Percentiles rank a stretch among this genome's conserved stretches.
phyloP scores from a whole-genome alignment of 2,329 filamentous ascomycete genomes.

The Colletotrichum orchidophilum region DNA sequence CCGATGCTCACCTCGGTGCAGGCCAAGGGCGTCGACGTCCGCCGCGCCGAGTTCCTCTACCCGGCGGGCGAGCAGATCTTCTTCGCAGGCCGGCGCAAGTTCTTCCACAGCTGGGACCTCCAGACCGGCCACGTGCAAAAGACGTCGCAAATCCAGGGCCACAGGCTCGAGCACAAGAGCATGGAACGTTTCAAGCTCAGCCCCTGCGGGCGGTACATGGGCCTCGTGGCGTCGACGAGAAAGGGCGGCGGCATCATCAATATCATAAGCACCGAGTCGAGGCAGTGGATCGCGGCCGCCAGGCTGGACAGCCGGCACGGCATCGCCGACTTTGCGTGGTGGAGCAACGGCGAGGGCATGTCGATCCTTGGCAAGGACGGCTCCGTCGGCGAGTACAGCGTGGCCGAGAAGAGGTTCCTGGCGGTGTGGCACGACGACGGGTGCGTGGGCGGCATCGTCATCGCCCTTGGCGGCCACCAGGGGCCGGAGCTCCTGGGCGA shows the following conservation, averaged over 20 bases:
- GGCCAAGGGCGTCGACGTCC: constrained; percentile 83
- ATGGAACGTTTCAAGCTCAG: constrained; percentile 94
- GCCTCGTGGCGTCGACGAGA: constrained; percentile 78
- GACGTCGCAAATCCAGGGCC: constrained; percentile 77
- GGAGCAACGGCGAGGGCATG: constrained; percentile 83
- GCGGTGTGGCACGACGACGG: constrained; percentile 92
- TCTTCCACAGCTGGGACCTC: constrained; percentile 96
- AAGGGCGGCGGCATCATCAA: constrained; percentile 93
- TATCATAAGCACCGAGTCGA: constrained; percentile 79
- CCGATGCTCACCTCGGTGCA: constrained; percentile 91
- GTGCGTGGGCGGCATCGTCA: constrained; percentile 82
- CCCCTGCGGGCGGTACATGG: constrained; percentile 88
- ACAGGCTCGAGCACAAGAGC: constrained; percentile 82
- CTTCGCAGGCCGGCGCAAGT: constrained; percentile 86
- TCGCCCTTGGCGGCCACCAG: constrained; percentile 78
- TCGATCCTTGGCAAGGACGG: constrained; percentile 87
- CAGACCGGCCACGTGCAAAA: constrained; percentile 84
- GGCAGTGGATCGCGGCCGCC: constrained; percentile 88
- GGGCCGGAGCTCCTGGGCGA: constrained; percentile 73
- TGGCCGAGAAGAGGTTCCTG: constrained; percentile 73
- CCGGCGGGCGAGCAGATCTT: constrained; percentile 82
- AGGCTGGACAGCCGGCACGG: constrained; percentile 84
- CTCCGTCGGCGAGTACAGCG: constrained; percentile 88
- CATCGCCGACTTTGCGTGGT: constrained; percentile 93
- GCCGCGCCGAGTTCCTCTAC: constrained; percentile 82